Evolutionary conservation across 768 basidiomycete genomes (phyloP).

Genomic region (Strobilomyces dryophilus): DNA sequence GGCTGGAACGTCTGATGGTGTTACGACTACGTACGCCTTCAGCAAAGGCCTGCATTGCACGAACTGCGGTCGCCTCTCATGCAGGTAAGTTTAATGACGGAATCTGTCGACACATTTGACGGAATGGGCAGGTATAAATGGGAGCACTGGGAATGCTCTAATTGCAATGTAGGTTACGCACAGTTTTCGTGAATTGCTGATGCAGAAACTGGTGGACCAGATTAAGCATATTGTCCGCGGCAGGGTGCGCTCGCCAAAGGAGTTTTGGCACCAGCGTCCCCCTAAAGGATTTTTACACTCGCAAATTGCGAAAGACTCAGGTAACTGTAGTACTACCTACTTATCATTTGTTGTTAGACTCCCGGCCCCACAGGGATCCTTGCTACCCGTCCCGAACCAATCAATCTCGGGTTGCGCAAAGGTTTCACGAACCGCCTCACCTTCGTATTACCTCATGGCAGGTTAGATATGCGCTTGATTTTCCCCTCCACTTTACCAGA

Average conservation of each 20-base stretch:
- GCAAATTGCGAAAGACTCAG: constrained; percentile 28
- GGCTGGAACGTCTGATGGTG: constrained; percentile 24
- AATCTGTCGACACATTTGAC: background rate
- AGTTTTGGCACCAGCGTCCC: constrained; percentile 35
- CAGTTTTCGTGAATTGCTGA: background rate
- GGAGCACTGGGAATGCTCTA: constrained; percentile 67
- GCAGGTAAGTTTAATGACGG: constrained; percentile 45
- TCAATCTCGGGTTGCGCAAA: constrained; percentile 17
- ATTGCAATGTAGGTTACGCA: constrained; percentile 47
- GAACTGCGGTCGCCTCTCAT: constrained; percentile 67
- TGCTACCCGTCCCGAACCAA: constrained; percentile 12
- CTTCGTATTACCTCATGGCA: constrained; percentile 45
- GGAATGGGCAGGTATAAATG: constrained; percentile 54
- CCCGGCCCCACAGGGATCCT: constrained; percentile 17
- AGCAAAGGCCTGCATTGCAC: constrained; percentile 68
- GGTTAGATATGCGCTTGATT: constrained; percentile 30
- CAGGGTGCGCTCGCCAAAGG: constrained; percentile 29
- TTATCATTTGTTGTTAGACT: background rate
- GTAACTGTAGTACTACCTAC: constrained; percentile 5
- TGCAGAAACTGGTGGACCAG: constrained; percentile 8
- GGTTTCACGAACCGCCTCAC: constrained; percentile 36
- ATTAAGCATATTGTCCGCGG: constrained; percentile 13
- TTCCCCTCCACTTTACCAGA: background rate
- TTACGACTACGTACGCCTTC: constrained; percentile 52
- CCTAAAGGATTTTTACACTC: constrained; percentile 25